Evolutionary conservation across 495 filamentous ascomycete species (phyloP), one percentile per base, ranked within the genome.

Genomic region (Wilcoxina mikolae): DNA sequence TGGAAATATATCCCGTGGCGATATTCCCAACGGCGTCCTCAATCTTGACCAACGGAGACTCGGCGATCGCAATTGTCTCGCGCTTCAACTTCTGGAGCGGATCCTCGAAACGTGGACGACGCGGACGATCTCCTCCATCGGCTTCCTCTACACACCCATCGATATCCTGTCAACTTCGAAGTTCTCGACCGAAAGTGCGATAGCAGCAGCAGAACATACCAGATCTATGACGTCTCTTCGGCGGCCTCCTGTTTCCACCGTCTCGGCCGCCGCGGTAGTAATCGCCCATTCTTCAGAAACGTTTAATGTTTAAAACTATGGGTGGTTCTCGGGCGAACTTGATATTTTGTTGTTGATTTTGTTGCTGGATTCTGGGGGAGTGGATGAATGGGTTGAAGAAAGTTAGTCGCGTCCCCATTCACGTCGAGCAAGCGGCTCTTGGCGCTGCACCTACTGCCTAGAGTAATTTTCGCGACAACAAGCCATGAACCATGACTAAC

Each of bases 21-120:
- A 95, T 84, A 53, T 76, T 73, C 31, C 74, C 68, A 17, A 84
- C 78, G 62, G 93, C 87, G 58, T 95, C 87, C 61, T 91, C 83
- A 60, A 83, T 85, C 57, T 76, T 76, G 56, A 81, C 78, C 62
- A 88, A 72, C 54, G 87, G 82, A 76, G 85, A 89, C 74, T 94
- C 88, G 44, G 89, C 89, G 61, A 96, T 82, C 26, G 77, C 72
- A 27, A 94, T 73, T 17, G 94, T 74, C 67, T 89, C 83, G 58
- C 83, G 84, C 59, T 87, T 83, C 51, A 95, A 70, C 63, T 81
- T 84, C 39, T 81, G 77, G 56, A 78, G 74, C 18, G 83, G 69
- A 15, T 91, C 84, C 56, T 89, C 84, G 61, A 61, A 54, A 3
- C n/a, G 82, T n/a, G 76, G 76, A 46, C 78, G 77, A 60, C 84